Evolutionary conservation across 139 green algal genomes (phyloP), one percentile per base, ranked within the genome.

Genomic region (Ettlia oleoabundans): DNA sequence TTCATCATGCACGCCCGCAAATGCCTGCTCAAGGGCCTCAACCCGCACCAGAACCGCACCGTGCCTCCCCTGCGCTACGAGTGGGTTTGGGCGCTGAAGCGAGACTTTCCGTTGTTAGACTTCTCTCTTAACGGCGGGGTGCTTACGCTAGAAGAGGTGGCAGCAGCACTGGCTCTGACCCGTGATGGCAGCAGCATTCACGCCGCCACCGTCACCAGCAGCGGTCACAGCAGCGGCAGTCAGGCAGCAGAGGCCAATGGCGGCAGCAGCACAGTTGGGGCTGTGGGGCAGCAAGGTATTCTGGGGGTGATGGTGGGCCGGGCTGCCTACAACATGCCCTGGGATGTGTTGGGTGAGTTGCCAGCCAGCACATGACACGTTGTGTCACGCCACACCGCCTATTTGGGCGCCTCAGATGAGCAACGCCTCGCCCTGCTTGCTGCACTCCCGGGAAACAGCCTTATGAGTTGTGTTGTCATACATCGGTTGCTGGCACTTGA

Each of bases 1-100:
- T 99, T 99, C 79, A 90, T 98, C 72, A 89, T 99, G 9, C 96
- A 99, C 82, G 89, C 95, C 10, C 91, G 96, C 76, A 99, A 99
- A 88, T 97, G 93, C 82, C 88, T 98, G 33, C 93, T 99, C 7
- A 93, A 93, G 65, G 96, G 96, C 24, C 88, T 99, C 9, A 95
- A 86, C 58, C 95, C 96, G 0, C 81, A 92, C 78, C 91, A 98
- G 86, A 99, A 99, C 87, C 91, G 96, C 78, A 95, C 91, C 21
- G 82, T 98, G 1, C 95, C 95, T 1, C 95, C 95, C 4, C 88
- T 98, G 58, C 89, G 90, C 83, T 94, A 85, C 53, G 92, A 95
- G 43, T 98, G 94, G 94, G 91, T 96, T 41, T 97, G 85, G 83
- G 92, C 93, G 10, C 89, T 98, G 33, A 91, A 92, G 76, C 81